phyloP scores from a whole-genome alignment of 805 yeast species.

The Kodamaea fukazawae region DNA sequence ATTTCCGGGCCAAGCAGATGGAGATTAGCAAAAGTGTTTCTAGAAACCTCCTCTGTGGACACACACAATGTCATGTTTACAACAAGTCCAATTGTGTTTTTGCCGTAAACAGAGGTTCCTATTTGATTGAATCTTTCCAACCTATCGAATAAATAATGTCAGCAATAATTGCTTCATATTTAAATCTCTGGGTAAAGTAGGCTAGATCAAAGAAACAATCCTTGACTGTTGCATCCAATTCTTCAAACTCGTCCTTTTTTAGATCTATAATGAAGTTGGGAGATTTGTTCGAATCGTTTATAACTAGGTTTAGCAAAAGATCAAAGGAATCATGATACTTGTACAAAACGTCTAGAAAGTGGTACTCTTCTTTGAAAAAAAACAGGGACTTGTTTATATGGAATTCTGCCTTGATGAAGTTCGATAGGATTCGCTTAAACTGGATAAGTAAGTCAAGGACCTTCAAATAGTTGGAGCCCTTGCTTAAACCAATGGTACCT shows the following conservation, averaged over 20 bases:
- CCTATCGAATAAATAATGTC: not conserved
- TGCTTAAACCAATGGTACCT: slow-evolving; percentile 12
- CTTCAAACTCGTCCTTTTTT: slow-evolving; percentile 13
- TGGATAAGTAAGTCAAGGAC: slow-evolving; percentile 1
- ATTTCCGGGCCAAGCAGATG: too few species aligned
- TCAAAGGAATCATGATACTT: slow-evolving; percentile 9
- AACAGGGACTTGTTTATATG: slow-evolving; percentile 1
- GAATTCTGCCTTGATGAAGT: not conserved
- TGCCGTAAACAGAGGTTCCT: too few species aligned
- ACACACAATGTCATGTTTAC: too few species aligned
- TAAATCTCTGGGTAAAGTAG: slow-evolving; percentile 13
- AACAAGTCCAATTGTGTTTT: too few species aligned
- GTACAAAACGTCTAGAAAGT: slow-evolving; percentile 10
- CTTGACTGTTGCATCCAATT: slow-evolving; percentile 12
- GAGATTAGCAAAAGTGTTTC: too few species aligned
- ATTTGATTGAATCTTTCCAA: not conserved
- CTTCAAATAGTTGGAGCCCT: not conserved
- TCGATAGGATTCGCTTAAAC: slow-evolving; percentile 3
- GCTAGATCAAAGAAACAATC: slow-evolving; percentile 15
- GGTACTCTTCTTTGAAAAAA: slow-evolving; percentile 12
- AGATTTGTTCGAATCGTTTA: slow-evolving; percentile 2
- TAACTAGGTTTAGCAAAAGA: slow-evolving; percentile 6
- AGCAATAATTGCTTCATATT: slow-evolving; percentile 9
- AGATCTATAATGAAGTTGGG: slow-evolving; percentile 8
- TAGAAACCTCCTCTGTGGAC: too few species aligned